Conservation (phyloP, 2,329 filamentous ascomycete genomes). For the Fonsecaea pedrosoi region DNA sequence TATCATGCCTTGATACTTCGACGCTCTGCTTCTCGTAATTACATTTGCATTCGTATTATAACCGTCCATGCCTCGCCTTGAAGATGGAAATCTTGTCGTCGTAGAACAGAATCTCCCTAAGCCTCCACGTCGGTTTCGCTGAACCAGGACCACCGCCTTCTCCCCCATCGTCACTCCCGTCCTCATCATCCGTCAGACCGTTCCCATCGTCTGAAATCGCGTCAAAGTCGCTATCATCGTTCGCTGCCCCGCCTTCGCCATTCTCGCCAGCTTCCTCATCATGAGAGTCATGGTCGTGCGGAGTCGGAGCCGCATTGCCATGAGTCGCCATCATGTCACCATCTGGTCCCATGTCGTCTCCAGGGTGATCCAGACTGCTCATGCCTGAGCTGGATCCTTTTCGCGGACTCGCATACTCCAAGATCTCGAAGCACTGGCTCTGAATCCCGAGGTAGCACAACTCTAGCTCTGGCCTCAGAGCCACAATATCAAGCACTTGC, state of each 20-base stretch:
- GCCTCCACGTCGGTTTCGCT: constrained; percentile 57
- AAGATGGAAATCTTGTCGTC: constrained; percentile 84
- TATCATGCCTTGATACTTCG: not conserved
- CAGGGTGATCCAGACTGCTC: constrained; percentile 20
- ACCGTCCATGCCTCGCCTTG: constrained; percentile 70
- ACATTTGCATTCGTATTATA: constrained; percentile 41
- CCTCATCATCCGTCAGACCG: constrained; percentile 57
- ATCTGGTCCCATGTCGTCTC: constrained; percentile 35
- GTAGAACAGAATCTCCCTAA: constrained; percentile 82
- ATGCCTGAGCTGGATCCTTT: constrained; percentile 19
- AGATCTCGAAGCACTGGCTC: constrained; percentile 81
- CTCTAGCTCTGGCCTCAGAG: constrained; percentile 75
- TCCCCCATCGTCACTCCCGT: constrained; percentile 52
- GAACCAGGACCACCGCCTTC: constrained; percentile 46
- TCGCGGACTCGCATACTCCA: constrained; percentile 59
- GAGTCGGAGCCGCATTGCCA: constrained; percentile 47
- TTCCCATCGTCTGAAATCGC: constrained; percentile 47
- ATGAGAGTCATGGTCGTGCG: constrained; percentile 44
- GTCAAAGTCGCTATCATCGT: constrained; percentile 43
- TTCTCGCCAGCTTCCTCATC: constrained; percentile 48
- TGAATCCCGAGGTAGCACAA: constrained; percentile 78
- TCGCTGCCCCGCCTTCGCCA: constrained; percentile 39
- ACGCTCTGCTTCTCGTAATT: not conserved
- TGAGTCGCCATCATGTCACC: constrained; percentile 26
- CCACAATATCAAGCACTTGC: constrained; percentile 79